A percentile compares a stretch with the other conserved stretches of the same genome.
Conservation (phyloP, 768 basidiomycete genomes). For the Mycena galericulata region DNA sequence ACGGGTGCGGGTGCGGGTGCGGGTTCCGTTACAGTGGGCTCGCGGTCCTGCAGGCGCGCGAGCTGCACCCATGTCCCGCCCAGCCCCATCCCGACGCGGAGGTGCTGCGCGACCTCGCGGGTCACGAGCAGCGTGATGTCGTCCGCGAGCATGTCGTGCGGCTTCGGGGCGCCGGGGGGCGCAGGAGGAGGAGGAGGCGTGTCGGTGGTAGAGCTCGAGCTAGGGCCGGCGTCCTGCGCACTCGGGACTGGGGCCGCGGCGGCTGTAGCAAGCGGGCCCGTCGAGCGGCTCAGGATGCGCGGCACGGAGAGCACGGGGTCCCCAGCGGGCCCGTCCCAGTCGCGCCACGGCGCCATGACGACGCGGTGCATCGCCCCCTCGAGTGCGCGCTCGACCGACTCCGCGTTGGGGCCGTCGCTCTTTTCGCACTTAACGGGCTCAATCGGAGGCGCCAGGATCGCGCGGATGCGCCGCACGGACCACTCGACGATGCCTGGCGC, state of each 20-base stretch:
- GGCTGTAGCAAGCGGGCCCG: constrained; percentile 44
- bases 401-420: constrained; percentile 31
- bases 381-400: constrained; percentile 53
- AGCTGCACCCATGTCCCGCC: constrained; percentile 51
- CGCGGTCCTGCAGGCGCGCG: constrained; percentile 31
- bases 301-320: constrained; percentile 37
- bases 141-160: constrained; percentile 30
- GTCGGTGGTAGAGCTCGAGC: neutral
- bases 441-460: constrained; percentile 39
- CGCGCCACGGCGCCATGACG: constrained; percentile 46
- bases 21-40: no score
- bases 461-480: constrained; percentile 68
- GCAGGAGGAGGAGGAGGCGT: neutral
- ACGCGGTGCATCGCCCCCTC: constrained; percentile 23
- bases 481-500: constrained; percentile 74
- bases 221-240: neutral
- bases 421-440: neutral
- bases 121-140: constrained; percentile 46
- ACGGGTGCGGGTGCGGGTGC: no score
- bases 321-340: constrained; percentile 29
- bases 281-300: constrained; percentile 50
- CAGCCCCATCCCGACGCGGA: constrained; percentile 47
- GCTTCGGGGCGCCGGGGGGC: constrained; percentile 28
- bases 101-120: constrained; percentile 18
- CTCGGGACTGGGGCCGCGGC: neutral